Evolutionary conservation across 2,329 filamentous ascomycete species (phyloP).

Genomic region (Trichoderma atroviride): DNA sequence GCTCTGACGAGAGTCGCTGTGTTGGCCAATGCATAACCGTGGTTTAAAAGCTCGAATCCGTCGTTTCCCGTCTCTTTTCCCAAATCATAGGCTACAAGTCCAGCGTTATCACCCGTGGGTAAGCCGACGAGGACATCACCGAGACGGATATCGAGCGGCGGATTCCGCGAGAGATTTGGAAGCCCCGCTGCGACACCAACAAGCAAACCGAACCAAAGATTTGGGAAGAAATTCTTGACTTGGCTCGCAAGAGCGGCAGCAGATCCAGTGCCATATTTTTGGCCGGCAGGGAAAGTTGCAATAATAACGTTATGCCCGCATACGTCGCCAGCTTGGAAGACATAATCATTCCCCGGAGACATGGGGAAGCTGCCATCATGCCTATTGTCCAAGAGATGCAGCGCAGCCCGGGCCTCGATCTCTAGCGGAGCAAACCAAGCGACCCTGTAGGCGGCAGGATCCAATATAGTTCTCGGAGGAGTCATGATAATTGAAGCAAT

Average conservation of each 20-base stretch:
- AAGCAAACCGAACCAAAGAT: constrained; percentile 44
- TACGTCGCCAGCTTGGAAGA: constrained; percentile 42
- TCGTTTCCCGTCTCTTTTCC: constrained; percentile 38
- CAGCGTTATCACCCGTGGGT: constrained; percentile 32
- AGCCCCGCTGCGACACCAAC: constrained; percentile 45
- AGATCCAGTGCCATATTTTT: constrained; percentile 41
- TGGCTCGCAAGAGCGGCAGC: constrained; percentile 41
- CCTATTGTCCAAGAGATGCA: constrained; percentile 39
- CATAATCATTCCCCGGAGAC: constrained; percentile 40
- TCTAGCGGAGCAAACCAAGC: constrained; percentile 44
- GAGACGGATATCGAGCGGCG: constrained; percentile 41
- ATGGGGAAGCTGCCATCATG: constrained; percentile 40
- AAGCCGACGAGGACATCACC: constrained; percentile 43
- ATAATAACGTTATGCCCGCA: constrained; percentile 44
- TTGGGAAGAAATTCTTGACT: constrained; percentile 41
- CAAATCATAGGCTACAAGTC: constrained; percentile 39
- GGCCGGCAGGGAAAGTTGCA: constrained; percentile 39
- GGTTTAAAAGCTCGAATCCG: constrained; percentile 35
- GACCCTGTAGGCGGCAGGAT: constrained; percentile 36
- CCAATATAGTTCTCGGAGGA: neutral
- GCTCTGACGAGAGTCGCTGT: constrained; percentile 40
- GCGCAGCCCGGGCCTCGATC: constrained; percentile 42
- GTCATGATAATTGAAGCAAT: neutral
- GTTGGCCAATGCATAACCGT: constrained; percentile 33
- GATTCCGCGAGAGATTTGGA: constrained; percentile 33